Base-by-base conservation (phyloP, 768 basidiomycete species). In the Macrolepiota dolichaula region DNA sequence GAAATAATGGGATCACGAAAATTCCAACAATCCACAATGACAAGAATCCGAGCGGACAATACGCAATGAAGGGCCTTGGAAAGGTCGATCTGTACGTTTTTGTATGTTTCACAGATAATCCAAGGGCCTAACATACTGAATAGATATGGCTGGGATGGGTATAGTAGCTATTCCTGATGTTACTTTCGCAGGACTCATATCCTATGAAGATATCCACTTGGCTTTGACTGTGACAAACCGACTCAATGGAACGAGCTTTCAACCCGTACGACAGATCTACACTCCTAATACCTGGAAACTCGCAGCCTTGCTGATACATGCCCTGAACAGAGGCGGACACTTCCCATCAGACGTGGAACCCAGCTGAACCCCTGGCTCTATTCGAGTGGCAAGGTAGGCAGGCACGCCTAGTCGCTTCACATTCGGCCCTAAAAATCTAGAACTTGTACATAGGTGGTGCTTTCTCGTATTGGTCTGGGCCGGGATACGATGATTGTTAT, bases 201-300 rank as follows among this genome's bases (percentile, higher is more conserved):
- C 38, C 2, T 24, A 19, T n/a, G 3, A 49, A 71, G 73, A 13
- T 88, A 88, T 59, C 86, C 86, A 1, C 83, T 88, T 68, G 74
- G 76, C 3, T 89, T 88, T 66, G 85, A 89, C 65, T 89, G 87
- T 66, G 82, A 84, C 25, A 77, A 83, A 60, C 86, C 88, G 10
- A 69, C 70, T 3, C 67, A 67, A 9, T 89, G 87, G 87, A 75
- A 66, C 7, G 81, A 76, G 56, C 64, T 76, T 7, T 70, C 73
- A 3, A 74, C 72, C 4, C 68, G 74, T 74, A 51, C 40, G 74
- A 66, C 51, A 32, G 29, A 32, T 32, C 29, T 32, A 32, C 3
- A 5, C 7, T 42, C 13, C 4, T 49, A 24, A 7, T 13, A 24
- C 2, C n/a, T 44, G 19, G 1, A 27, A 11, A 12, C 2, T 19